Evolutionary conservation across 345 rosid genomes (phyloP).

Genomic region (Citrus inodora): DNA sequence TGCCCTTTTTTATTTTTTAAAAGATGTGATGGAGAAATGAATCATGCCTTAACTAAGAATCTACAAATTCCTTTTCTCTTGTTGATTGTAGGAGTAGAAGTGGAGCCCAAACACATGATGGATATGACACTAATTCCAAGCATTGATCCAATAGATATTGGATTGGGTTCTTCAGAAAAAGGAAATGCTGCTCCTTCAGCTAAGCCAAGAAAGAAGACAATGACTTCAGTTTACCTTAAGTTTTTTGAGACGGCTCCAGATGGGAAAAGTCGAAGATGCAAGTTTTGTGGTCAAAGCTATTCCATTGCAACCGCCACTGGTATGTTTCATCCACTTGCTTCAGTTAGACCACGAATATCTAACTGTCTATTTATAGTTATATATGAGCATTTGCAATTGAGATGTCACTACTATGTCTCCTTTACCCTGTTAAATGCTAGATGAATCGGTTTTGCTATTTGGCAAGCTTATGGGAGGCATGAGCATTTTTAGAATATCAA

Average conservation of each 20-base stretch:
- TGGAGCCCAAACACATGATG: slow-evolving; percentile 77
- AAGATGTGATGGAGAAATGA: neutral
- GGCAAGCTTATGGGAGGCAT: neutral
- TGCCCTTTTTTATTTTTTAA: neutral
- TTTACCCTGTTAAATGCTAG: neutral
- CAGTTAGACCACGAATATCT: neutral
- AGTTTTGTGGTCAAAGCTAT: slow-evolving; percentile 90
- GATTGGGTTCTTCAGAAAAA: slow-evolving; percentile 72
- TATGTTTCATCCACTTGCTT: slow-evolving; percentile 17
- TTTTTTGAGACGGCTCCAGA: slow-evolving; percentile 82
- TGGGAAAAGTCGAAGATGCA: slow-evolving; percentile 87
- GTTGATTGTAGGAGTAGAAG: slow-evolving; percentile 42
- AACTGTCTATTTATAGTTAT: neutral
- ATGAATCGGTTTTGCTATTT: neutral
- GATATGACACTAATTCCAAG: slow-evolving; percentile 60
- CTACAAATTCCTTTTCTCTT: slow-evolving; percentile 5
- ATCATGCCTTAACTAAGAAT: neutral
- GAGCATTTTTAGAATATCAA: slow-evolving; percentile 4
- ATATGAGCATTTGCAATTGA: neutral
- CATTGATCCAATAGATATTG: slow-evolving; percentile 64
- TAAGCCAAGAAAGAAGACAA: slow-evolving; percentile 84
- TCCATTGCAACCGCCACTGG: slow-evolving; percentile 97
- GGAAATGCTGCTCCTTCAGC: slow-evolving; percentile 39
- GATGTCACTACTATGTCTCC: slow-evolving; percentile 2
- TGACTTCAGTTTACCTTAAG: slow-evolving; percentile 95